A percentile compares a stretch with the other conserved stretches of the same genome.
phyloP scores from a whole-genome alignment of 1,139 yeast genomes.

The Saccharomyces hybrid region DNA sequence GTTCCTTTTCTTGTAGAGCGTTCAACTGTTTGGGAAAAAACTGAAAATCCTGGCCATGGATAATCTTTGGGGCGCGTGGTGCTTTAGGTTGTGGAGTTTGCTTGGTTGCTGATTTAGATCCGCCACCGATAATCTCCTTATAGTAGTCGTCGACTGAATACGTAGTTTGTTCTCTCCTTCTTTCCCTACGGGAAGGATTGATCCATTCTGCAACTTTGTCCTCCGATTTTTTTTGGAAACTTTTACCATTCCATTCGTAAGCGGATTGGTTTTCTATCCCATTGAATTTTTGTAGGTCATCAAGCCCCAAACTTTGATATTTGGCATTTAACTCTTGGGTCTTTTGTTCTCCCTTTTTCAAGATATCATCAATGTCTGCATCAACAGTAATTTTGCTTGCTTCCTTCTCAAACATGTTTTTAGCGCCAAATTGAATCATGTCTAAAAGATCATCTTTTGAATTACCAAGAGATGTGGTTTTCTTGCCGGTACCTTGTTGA shows the following conservation, averaged over 20 bases:
- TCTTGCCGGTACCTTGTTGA: constrained; percentile 53
- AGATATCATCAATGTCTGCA: constrained; percentile 53
- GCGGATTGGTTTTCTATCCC: constrained; percentile 66
- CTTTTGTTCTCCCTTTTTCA: constrained; percentile 54
- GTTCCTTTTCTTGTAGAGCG: constrained; percentile 69
- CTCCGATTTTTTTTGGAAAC: constrained; percentile 63
- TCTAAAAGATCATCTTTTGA: constrained; percentile 65
- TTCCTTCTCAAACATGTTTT: constrained; percentile 44
- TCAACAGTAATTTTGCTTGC: constrained; percentile 30
- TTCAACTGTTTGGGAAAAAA: constrained; percentile 65
- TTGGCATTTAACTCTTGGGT: constrained; percentile 56
- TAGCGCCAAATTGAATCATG: constrained; percentile 79
- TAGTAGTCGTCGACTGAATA: constrained; percentile 85
- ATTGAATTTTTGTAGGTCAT: constrained; percentile 64
- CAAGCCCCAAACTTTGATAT: constrained; percentile 60
- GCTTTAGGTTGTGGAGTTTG: constrained; percentile 39
- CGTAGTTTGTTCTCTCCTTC: constrained; percentile 84
- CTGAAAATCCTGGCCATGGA: constrained; percentile 79
- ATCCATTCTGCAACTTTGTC: constrained; percentile 61
- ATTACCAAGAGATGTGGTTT: constrained; percentile 36
- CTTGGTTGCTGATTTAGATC: constrained; percentile 30
- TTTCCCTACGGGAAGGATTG: constrained; percentile 81
- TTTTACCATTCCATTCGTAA: constrained; percentile 96
- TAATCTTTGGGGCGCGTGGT: constrained; percentile 66
- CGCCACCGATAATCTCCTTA: constrained; percentile 51